Conservation (phyloP, 2,329 filamentous ascomycete species). For the Beauveria brongniartii region DNA sequence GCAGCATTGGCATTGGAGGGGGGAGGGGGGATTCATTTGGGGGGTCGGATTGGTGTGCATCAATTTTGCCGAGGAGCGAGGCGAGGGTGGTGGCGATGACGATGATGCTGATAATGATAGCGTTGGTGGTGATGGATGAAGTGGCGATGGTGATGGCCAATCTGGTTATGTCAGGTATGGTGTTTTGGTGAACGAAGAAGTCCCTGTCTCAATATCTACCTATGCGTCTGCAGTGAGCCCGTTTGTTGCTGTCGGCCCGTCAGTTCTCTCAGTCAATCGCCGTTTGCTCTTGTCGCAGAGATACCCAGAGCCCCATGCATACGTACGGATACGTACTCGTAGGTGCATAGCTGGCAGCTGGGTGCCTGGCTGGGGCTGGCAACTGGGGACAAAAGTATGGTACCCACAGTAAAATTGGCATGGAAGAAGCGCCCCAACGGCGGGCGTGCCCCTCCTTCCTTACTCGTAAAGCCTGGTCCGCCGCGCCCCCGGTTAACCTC, state of each 20-base stretch:
- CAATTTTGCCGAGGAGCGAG: conserved; percentile 7
- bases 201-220: neutral
- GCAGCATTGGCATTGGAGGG: neutral
- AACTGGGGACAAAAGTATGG: no score
- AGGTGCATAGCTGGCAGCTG: neutral
- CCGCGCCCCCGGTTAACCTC: neutral
- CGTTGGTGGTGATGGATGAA: neutral
- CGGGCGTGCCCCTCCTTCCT: conserved; percentile 8
- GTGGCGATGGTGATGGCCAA: neutral
- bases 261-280: neutral
- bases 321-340: neutral
- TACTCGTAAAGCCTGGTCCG: conserved; percentile 2
- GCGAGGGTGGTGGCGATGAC: neutral
- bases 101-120: neutral
- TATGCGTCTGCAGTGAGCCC: neutral
- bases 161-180: neutral
- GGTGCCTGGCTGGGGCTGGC: neutral
- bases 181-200: neutral
- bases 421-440: conserved; percentile 5
- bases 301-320: neutral
- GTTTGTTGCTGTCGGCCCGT: neutral
- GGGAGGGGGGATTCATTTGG: neutral
- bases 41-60: conserved; percentile 1
- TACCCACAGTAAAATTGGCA: neutral
- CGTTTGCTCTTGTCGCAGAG: neutral